These are phyloP conservation scores for Talaromyces marneffei DNA, from an alignment of 2,329 filamentous ascomycete species.

Conservation along the genomic window DNA sequence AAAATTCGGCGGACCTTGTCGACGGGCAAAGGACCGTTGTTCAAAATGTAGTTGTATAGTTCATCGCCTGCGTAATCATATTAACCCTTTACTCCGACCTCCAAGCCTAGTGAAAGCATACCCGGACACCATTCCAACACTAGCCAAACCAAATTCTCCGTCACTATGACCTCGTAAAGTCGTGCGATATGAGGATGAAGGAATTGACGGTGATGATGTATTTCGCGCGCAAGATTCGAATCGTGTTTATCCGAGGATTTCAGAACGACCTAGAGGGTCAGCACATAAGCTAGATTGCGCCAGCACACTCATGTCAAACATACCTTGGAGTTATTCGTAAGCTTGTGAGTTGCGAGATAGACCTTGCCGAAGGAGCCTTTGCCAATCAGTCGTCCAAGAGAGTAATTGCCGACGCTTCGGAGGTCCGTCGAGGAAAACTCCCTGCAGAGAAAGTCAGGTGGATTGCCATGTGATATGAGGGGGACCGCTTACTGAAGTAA, in stretches of 20 bases:
- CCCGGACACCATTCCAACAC: constrained; percentile 94
- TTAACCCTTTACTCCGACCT: constrained; percentile 10
- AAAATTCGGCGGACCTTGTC: constrained; percentile 93
- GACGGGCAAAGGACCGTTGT: constrained; percentile 75
- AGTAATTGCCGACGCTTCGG: constrained; percentile 90
- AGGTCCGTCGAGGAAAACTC: constrained; percentile 92
- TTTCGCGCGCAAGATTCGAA: constrained; percentile 90
- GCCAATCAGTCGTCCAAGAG: constrained; percentile 82
- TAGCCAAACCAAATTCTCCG: constrained; percentile 89
- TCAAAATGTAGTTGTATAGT: constrained; percentile 89
- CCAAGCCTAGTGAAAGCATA: constrained; percentile 35
- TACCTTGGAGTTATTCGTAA: constrained; percentile 97
- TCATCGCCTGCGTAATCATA: constrained; percentile 66
- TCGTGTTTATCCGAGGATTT: constrained; percentile 97
- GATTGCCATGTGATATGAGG: background rate
- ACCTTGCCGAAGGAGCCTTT: constrained; percentile 99
- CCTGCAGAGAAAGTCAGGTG: constrained; percentile 45
- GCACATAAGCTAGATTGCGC: no score
- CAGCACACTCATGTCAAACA: background rate
- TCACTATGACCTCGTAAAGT: constrained; percentile 96
- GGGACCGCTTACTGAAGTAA: constrained; percentile 70
- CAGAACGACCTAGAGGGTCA: constrained; percentile 95
- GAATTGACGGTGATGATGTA: constrained; percentile 97
- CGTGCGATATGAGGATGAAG: constrained; percentile 94
- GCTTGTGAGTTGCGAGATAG: constrained; percentile 90